Base-by-base conservation (phyloP, 352 stramenopile species). In the Phytophthora idaei region DNA sequence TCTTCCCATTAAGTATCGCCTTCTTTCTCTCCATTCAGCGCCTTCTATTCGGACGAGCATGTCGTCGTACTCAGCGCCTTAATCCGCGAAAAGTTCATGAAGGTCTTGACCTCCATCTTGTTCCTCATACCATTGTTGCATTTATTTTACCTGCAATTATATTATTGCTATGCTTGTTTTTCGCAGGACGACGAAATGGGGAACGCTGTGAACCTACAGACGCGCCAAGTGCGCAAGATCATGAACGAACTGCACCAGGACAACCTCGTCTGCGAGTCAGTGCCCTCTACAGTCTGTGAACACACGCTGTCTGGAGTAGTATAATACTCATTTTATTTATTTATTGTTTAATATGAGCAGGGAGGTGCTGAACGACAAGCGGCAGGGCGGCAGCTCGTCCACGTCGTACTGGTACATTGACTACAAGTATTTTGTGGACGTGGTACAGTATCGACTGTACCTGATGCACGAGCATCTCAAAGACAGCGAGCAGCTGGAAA, bases 361-460 rank as follows among this genome's bases (percentile, higher is more conserved):
- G 51, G 87, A 96, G 57, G 87, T 93, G 58, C 74, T 96, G 27
- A 96, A 96, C 55, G 89, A 96, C 80, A 96, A 96, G 71, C 77
- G 84, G 2, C 31, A 82, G 5, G 87, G 87, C 37, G 89, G 89
- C n/a, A 93, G 85, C 57, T 94, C 87, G 41, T 95, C 88, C 54
- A 93, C 85, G 46, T 93, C 87, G 53, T 96, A 96, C 68, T 96
- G 89, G 88, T 95, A 96, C 76, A 96, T 96, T 76, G 89, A 96
- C 79, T 96, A 95, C 83, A 96, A 96, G 69, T 94, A 96, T 71
- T 95, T 96, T 74, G 86, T 94, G 46, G 87, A 96, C 61, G 87
- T 96, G 57, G 86, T 96, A 58, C 85, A 92, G 66, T 96, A 92
- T 60, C 87, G 89, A 10, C 74, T 96, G 17, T 96, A 94, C 69